Evolutionary conservation across 2,329 filamentous ascomycete genomes (phyloP).

Genomic region (Cladobotryum protrusum): DNA sequence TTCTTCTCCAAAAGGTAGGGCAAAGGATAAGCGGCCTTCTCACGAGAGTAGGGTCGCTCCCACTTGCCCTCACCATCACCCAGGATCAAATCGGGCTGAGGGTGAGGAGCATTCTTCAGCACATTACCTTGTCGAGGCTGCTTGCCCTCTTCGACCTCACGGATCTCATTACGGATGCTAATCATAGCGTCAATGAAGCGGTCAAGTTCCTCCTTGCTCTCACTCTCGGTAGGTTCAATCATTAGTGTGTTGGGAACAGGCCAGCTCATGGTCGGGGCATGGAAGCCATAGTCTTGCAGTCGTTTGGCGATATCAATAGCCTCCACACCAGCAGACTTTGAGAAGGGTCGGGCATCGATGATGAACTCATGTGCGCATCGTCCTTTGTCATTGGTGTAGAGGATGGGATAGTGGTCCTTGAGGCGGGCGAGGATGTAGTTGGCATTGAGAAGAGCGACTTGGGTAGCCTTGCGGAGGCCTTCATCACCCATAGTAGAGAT

Average conservation of each 20-base stretch:
- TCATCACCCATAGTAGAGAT: conserved; percentile 82
- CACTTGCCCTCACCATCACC: conserved; percentile 54
- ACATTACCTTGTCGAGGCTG: conserved; percentile 73
- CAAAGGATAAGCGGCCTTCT: conserved; percentile 82
- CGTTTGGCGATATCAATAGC: conserved; percentile 95
- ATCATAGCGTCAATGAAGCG: conserved; percentile 89
- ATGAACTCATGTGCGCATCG: conserved; percentile 98
- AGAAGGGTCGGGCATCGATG: conserved; percentile 79
- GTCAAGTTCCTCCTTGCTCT: conserved; percentile 87
- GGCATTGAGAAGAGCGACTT: conserved; percentile 88
- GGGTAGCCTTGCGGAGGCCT: conserved; percentile 82
- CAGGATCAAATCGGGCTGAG: conserved; percentile 69
- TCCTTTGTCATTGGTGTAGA: conserved; percentile 86
- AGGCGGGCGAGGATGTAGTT: conserved; percentile 93
- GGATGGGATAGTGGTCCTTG: conserved; percentile 76
- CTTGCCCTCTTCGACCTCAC: conserved; percentile 72
- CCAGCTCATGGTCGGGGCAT: conserved; percentile 96
- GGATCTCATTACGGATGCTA: conserved; percentile 78
- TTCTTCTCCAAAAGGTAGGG: conserved; percentile 87
- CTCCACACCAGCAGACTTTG: conserved; percentile 75
- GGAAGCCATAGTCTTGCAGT: conserved; percentile 95
- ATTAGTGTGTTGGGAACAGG: conserved; percentile 92
- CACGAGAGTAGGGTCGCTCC: conserved; percentile 73
- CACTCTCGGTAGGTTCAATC: conserved; percentile 95
- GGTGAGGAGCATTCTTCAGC: conserved; percentile 84